Conservation (phyloP, 108 stramenopile genomes). For the Pseudonitzschia multistriata region DNA sequence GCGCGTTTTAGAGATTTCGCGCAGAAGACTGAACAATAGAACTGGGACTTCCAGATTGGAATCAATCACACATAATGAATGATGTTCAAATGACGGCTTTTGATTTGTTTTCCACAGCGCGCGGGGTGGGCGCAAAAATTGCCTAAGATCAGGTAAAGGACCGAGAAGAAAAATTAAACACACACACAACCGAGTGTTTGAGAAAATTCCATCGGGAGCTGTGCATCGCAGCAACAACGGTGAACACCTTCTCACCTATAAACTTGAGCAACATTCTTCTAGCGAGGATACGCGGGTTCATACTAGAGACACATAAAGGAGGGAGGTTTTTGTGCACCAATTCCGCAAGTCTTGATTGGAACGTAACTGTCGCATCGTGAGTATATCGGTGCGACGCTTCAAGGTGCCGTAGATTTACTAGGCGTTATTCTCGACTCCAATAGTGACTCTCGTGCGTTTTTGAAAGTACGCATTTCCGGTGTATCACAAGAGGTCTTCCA, state of each 20-base stretch:
- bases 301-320: neutral
- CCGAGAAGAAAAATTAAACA: neutral
- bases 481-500: neutral
- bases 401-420: neutral
- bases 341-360: neutral
- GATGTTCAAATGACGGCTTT: neutral
- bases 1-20: neutral
- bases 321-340: conserved; percentile 9
- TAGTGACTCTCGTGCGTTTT: neutral
- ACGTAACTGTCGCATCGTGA: neutral
- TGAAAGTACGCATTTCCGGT: neutral
- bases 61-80: neutral
- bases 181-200: neutral
- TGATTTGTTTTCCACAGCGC: neutral
- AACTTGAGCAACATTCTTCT: neutral
- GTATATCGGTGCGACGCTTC: neutral
- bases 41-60: neutral
- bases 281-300: neutral
- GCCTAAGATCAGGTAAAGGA: neutral
- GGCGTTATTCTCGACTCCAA: neutral
- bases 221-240: neutral
- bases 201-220: neutral
- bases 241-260: neutral
- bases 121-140: neutral
- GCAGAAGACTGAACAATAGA: neutral